Base-by-base conservation (phyloP, 768 basidiomycete species). In the Termitomyces sp. region DNA sequence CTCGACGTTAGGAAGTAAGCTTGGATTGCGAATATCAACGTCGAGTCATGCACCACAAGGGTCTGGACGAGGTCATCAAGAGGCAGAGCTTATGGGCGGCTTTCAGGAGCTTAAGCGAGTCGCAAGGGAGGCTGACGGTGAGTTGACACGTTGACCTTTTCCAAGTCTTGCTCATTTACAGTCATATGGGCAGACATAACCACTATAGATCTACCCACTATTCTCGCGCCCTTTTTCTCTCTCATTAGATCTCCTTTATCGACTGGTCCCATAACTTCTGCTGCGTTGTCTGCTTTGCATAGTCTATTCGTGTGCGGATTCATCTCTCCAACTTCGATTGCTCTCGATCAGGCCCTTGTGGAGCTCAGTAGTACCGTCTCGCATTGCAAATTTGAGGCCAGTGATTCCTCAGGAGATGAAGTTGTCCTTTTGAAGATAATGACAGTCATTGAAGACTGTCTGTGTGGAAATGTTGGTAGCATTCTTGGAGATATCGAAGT, bases 361-460 rank as follows among this genome's bases (percentile, higher is more conserved):
- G 91, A 93, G 59, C 79, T 97, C 57, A 95, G 94, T 68, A 88
- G 82, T 58, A 86, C 96, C 0, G 83, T 95, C 12, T 93, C 96
- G 5, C 92, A 93, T 66, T 98, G 96, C 79, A 94, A 96, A 73
- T 99, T 99, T 66, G 96, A 98, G 72, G 91, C 92, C 4, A 96
- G 91, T 65, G 94, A 98, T 67, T 92, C 92, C 2, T 93, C 94
- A n/a, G 91, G 93, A 5, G 97, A 99, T 71, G 97, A 99, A 70
- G 90, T 97, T 8, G 95, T 98, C 9, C 77, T 98, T 7, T 79
- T 96, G 61, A 91, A 86, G 69, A 94, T 98, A 57, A 84, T 98
- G 78, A 81, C 86, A 8, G 86, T 98, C 17, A 94, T 96, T 52
- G 84, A 91, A 59, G 85, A 90, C 61, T 88, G 89, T 64, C 77